Evolutionary conservation across 1,139 yeast genomes (phyloP).

Genomic region (Sugiyamaella castrensis): DNA sequence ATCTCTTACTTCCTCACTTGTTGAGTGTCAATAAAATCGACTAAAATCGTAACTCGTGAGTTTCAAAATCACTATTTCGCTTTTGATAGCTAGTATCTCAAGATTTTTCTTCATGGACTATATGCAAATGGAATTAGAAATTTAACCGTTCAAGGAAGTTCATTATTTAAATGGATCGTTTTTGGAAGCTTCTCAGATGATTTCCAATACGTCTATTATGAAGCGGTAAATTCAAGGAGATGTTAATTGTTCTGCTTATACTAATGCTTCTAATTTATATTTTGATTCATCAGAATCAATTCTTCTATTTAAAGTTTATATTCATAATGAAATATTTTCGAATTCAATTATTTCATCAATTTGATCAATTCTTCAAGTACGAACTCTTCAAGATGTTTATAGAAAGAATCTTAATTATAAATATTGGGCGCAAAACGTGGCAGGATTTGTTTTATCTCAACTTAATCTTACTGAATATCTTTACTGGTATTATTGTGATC

Average conservation of each 20-base stretch:
- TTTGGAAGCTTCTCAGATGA: conserved; percentile 41
- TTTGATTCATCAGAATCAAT: conserved; percentile 35
- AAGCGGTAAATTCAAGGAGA: conserved; percentile 43
- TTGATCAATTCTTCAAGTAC: conserved; percentile 34
- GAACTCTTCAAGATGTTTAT: conserved; percentile 40
- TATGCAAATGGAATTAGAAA: too few species aligned
- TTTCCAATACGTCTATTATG: conserved; percentile 44
- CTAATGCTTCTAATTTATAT: conserved; percentile 35
- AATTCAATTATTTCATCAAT: conserved; percentile 11
- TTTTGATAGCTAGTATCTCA: too few species aligned
- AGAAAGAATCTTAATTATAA: conserved; percentile 41
- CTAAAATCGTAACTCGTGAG: too few species aligned
- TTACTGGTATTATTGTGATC: conserved; percentile 48
- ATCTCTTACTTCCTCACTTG: too few species aligned
- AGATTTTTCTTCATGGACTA: too few species aligned
- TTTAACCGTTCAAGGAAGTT: conserved; percentile 30
- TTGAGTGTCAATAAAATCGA: too few species aligned
- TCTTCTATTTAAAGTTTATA: conserved; percentile 37
- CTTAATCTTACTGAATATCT: conserved; percentile 39
- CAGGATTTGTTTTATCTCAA: conserved; percentile 36
- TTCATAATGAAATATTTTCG: conserved; percentile 42
- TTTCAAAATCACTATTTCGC: too few species aligned
- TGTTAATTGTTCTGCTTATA: conserved; percentile 40
- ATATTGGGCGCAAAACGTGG: conserved; percentile 41
- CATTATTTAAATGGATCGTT: conserved; percentile 42